phyloP scores from a whole-genome alignment of 768 basidiomycete species.

The Tephrocybe sp. region DNA sequence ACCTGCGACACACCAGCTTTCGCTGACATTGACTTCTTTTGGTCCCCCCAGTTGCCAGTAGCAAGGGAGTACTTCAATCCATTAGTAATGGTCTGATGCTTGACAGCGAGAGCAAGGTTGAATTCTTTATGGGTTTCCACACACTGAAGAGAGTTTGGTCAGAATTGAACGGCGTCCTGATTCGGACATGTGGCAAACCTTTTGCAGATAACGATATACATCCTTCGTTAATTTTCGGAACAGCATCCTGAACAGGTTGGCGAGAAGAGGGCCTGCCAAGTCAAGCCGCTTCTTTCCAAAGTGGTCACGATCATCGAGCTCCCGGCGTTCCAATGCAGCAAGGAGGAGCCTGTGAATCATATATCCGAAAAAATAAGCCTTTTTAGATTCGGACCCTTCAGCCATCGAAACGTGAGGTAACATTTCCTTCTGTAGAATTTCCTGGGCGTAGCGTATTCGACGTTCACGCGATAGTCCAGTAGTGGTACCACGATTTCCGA shows the following conservation, averaged over 20 bases:
- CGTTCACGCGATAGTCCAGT: conserved; percentile 89
- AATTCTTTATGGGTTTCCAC: conserved; percentile 97
- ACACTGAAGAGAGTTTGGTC: conserved; percentile 53
- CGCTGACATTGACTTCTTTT: conserved; percentile 97
- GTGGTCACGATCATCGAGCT: conserved; percentile 98
- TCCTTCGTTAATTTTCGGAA: conserved; percentile 96
- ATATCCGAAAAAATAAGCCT: conserved; percentile 99
- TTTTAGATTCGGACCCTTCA: conserved; percentile 95
- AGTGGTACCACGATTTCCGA: conserved; percentile 96
- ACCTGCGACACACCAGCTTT: conserved; percentile 99
- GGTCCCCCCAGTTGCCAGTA: conserved; percentile 99
- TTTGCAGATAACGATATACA: conserved; percentile 95
- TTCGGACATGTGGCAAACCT: conserved; percentile 47
- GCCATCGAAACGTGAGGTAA: conserved; percentile 95
- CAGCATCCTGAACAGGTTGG: conserved; percentile 96
- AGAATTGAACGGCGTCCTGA: conserved; percentile 8
- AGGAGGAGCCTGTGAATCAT: conserved; percentile 97
- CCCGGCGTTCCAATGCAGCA: conserved; percentile 90
- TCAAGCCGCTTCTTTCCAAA: conserved; percentile 98
- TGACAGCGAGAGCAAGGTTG: conserved; percentile 86
- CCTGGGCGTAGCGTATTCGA: conserved; percentile 93
- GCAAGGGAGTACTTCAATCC: conserved; percentile 97
- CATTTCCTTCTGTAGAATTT: conserved; percentile 98
- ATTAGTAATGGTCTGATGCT: conserved; percentile 96
- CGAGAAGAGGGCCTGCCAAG: conserved; percentile 90